Evolutionary conservation across 1,139 yeast genomes (phyloP).

Genomic region (Diutina siamensis): DNA sequence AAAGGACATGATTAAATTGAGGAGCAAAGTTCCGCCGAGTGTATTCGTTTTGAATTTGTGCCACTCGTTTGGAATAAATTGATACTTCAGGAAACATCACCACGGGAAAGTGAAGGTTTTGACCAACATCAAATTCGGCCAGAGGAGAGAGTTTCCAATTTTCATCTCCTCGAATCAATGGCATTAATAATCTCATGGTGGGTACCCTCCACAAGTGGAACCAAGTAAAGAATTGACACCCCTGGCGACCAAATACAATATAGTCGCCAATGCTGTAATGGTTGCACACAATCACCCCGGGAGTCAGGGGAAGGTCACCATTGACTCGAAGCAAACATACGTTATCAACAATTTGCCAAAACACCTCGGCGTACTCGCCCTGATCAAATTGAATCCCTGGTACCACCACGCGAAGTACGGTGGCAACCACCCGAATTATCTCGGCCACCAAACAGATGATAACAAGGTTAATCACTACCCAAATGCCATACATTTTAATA

Average conservation of each 20-base stretch:
- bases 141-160: conserved; percentile 46
- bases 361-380: neutral
- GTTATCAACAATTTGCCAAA: neutral
- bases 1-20: conserved; percentile 38
- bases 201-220: conserved; percentile 48
- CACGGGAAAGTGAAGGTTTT: conserved; percentile 24
- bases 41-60: conserved; percentile 37
- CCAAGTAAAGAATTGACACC: conserved; percentile 44
- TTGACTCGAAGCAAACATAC: neutral
- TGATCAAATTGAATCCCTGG: neutral
- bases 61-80: conserved; percentile 34
- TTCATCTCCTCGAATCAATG: conserved; percentile 42
- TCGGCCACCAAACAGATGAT: neutral
- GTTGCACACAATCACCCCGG: neutral
- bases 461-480: neutral
- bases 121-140: conserved; percentile 17
- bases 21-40: conserved; percentile 44
- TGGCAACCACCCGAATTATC: neutral
- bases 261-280: neutral
- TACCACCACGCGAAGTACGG: neutral
- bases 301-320: neutral
- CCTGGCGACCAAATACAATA: neutral
- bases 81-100: conserved; percentile 67
- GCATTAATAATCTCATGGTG: conserved; percentile 25
- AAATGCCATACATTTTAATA: neutral